A percentile compares a stretch with the other conserved stretches of the same genome.
phyloP scores from a whole-genome alignment of 2,329 filamentous ascomycete species.

The Fusarium sp. region DNA sequence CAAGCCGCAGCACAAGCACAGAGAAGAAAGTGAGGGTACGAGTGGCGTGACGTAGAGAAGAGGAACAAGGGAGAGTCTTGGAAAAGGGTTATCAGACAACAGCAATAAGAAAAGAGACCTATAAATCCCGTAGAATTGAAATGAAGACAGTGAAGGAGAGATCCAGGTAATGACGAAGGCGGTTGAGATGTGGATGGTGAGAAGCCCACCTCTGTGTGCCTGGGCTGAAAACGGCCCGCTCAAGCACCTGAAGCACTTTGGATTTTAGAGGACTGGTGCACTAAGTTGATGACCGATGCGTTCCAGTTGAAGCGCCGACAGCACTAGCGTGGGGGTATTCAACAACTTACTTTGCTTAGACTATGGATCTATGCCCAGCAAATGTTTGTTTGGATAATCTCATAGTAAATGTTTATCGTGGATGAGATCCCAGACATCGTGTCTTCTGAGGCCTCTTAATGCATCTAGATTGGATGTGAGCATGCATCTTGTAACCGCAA shows the following conservation, averaged over 20 bases:
- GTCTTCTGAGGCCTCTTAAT: constrained; percentile 2
- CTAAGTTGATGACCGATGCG: constrained; percentile 8
- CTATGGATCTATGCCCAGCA: neutral
- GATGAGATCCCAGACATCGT: neutral
- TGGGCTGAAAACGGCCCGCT: constrained; percentile 30
- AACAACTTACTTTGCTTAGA: neutral
- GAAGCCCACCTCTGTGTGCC: constrained; percentile 8
- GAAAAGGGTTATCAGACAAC: constrained; percentile 1
- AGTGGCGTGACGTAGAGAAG: constrained; percentile 35
- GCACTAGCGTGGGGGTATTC: constrained; percentile 10
- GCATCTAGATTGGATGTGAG: constrained; percentile 20
- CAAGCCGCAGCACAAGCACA: constrained; percentile 24
- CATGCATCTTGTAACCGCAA: constrained; percentile 6
- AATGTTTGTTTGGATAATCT: neutral
- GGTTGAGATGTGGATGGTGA: constrained; percentile 10
- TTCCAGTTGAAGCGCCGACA: constrained; percentile 34
- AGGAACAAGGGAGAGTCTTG: constrained; percentile 7
- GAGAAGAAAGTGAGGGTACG: constrained; percentile 20
- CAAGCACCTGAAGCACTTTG: constrained; percentile 12
- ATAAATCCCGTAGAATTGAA: constrained; percentile 5
- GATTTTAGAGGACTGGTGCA: constrained; percentile 9
- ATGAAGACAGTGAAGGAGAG: constrained; percentile 8
- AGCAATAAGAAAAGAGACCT: constrained; percentile 1
- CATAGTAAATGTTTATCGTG: neutral
- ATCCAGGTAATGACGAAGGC: constrained; percentile 20